Evolutionary conservation across 2,329 filamentous ascomycete genomes (phyloP).

Genomic region (Metarhizium album): DNA sequence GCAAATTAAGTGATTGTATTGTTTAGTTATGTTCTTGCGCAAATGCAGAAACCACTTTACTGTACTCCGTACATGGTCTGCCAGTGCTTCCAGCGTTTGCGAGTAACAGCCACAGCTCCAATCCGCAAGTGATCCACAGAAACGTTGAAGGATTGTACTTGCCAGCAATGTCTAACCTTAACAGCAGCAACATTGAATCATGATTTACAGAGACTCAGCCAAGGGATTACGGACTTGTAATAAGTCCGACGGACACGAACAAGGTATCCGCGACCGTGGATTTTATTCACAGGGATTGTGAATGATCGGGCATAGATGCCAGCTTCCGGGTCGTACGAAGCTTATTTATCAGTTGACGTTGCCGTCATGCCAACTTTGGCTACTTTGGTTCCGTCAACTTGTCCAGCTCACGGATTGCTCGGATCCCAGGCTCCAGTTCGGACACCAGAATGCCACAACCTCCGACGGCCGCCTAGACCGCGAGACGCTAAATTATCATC

Average conservation of each 20-base stretch:
- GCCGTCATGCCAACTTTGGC: no score
- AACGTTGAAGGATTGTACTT: neutral
- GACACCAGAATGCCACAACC: neutral
- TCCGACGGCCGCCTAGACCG: neutral
- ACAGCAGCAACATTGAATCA: no score
- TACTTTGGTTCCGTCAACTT: neutral
- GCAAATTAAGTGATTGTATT: no score
- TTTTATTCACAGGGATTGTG: neutral
- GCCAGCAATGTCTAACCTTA: neutral
- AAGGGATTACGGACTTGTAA: neutral
- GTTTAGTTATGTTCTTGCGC: no score
- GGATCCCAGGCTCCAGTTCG: constrained; percentile 1
- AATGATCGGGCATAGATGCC: neutral
- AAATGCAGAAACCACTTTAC: no score
- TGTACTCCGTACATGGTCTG: no score
- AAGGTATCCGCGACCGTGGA: neutral
- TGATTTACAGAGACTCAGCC: no score
- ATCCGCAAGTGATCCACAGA: neutral
- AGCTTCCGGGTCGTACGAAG: neutral
- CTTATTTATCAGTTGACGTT: no score
- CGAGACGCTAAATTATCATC: no score
- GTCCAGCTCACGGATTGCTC: neutral
- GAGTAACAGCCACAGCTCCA: neutral
- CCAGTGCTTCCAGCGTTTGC: neutral
- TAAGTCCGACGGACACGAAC: neutral